phyloP scores from a whole-genome alignment of 495 filamentous ascomycete genomes.

The Penicillium odoratum region DNA sequence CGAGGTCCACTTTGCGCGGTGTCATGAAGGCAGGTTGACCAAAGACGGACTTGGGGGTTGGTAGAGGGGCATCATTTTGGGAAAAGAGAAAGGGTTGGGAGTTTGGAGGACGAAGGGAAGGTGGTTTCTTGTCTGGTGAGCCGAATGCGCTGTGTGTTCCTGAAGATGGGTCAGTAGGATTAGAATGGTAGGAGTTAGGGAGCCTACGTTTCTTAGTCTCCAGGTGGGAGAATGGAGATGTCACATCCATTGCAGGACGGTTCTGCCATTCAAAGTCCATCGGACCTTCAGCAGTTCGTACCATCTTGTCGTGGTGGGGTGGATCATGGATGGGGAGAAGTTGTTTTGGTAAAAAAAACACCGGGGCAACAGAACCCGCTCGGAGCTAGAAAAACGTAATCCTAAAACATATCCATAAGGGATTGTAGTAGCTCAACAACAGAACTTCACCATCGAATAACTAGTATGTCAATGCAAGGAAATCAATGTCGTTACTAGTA shows the following conservation, averaged over 20 bases:
- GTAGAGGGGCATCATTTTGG: slow-evolving; percentile 22
- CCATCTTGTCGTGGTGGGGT: slow-evolving; percentile 27
- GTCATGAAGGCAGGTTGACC: slow-evolving; percentile 74
- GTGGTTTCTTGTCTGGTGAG: slow-evolving; percentile 51
- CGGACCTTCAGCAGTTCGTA: slow-evolving; percentile 56
- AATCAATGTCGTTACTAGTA: too few relatives aligned
- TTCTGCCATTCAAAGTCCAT: slow-evolving; percentile 72
- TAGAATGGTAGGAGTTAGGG: not conserved
- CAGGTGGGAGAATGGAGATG: slow-evolving; percentile 59
- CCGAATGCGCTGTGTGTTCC: slow-evolving; percentile 53
- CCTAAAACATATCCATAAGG: not conserved
- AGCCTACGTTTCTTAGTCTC: slow-evolving; percentile 54
- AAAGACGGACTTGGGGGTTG: slow-evolving; percentile 45
- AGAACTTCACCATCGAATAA: too few relatives aligned
- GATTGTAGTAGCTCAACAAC: too few relatives aligned
- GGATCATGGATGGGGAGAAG: slow-evolving; percentile 22
- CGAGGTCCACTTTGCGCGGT: slow-evolving; percentile 70
- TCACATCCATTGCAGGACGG: slow-evolving; percentile 54
- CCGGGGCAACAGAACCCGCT: slow-evolving; percentile 23
- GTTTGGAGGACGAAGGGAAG: slow-evolving; percentile 49
- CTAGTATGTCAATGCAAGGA: too few relatives aligned
- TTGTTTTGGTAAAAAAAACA: slow-evolving; percentile 34
- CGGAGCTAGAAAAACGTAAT: not conserved
- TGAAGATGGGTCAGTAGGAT: slow-evolving; percentile 20
- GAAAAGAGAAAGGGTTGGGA: slow-evolving; percentile 49